Conservation (phyloP, 768 basidiomycete species). For the Podaxis pistillaris region DNA sequence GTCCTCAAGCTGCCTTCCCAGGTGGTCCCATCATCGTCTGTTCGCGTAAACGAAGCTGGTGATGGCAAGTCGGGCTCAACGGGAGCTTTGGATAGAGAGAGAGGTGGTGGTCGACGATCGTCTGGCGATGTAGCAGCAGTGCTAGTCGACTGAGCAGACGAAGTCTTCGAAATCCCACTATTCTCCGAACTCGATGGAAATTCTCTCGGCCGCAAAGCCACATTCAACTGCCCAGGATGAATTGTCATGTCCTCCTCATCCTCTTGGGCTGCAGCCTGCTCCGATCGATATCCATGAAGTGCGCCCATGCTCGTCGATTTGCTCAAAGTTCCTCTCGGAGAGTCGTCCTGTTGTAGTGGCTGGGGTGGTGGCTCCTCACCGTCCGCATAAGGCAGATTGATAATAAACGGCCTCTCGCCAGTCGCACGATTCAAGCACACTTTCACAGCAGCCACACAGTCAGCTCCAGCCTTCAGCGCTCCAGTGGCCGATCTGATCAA, state of each 20-base stretch:
- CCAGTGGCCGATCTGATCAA: constrained; percentile 85
- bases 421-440: constrained; percentile 69
- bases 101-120: constrained; percentile 34
- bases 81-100: constrained; percentile 26
- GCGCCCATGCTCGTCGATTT: constrained; percentile 30
- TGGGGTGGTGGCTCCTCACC: constrained; percentile 30
- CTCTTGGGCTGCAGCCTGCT: constrained; percentile 9
- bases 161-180: constrained; percentile 47
- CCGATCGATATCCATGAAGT: constrained; percentile 30
- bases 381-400: constrained; percentile 55
- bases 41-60: constrained; percentile 48
- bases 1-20: constrained; percentile 52
- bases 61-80: constrained; percentile 46
- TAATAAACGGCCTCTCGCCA: constrained; percentile 61
- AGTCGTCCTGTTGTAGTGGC: constrained; percentile 32
- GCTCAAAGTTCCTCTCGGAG: constrained; percentile 46
- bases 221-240: constrained; percentile 41
- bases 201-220: constrained; percentile 31
- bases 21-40: constrained; percentile 56
- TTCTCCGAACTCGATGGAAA: constrained; percentile 51
- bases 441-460: constrained; percentile 85
- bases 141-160: constrained; percentile 44
- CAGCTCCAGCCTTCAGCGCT: constrained; percentile 83
- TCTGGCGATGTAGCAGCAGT: constrained; percentile 51
- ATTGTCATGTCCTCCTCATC: constrained; percentile 65